Evolutionary conservation across 176 grass and related monocot genomes (phyloP).

Genomic region (Areca catechu): DNA sequence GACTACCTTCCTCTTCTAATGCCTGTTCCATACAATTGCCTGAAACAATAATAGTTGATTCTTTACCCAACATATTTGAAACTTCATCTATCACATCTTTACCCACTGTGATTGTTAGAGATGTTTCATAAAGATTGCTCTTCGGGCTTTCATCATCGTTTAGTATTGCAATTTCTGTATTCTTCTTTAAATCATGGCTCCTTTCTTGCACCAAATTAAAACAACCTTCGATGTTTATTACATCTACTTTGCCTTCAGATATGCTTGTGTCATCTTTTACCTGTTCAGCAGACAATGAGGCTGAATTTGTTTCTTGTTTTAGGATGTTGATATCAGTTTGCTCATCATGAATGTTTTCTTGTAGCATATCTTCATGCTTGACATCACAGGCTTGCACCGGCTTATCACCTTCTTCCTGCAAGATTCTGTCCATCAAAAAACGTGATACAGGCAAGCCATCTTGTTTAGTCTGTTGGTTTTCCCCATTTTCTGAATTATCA

Average conservation of each 20-base stretch:
- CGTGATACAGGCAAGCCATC: constrained; percentile 45
- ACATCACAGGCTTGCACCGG: constrained; percentile 14
- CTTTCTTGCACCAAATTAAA: constrained; percentile 18
- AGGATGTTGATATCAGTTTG: neutral
- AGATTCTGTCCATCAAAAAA: constrained; percentile 56
- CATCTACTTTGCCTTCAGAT: constrained; percentile 24
- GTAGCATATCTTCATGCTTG: constrained; percentile 21
- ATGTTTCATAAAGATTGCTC: constrained; percentile 11
- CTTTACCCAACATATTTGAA: neutral
- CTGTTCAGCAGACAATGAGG: constrained; percentile 14
- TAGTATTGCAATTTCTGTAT: constrained; percentile 11
- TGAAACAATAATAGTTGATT: too few species aligned
- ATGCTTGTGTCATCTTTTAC: constrained; percentile 18
- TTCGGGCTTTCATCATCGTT: constrained; percentile 21
- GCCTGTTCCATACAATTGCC: constrained; percentile 9
- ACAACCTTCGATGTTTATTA: constrained; percentile 29
- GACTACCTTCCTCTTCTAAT: constrained; percentile 16
- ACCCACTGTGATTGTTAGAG: constrained; percentile 20
- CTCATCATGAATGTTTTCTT: constrained; percentile 32
- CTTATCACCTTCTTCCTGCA: constrained; percentile 32
- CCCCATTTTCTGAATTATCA: constrained; percentile 1
- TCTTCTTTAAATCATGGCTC: constrained; percentile 17
- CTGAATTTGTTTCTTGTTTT: constrained; percentile 29
- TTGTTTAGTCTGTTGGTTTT: constrained; percentile 28
- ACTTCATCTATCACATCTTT: constrained; percentile 15